Evolutionary conservation across 2,329 filamentous ascomycete genomes (phyloP), one percentile per base, ranked within the genome.

Genomic region (Trichoderma breve): DNA sequence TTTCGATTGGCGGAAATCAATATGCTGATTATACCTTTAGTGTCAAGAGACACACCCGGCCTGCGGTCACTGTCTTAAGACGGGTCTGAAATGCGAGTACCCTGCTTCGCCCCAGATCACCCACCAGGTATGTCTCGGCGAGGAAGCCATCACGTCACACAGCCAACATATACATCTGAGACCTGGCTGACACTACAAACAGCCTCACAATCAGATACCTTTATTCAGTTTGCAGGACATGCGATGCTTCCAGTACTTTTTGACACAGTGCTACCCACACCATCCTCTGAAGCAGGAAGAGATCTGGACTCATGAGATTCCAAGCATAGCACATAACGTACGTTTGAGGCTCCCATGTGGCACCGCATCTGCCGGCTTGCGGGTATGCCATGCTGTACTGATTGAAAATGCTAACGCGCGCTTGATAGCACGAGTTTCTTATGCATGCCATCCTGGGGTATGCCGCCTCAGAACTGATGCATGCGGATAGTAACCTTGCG

Each of bases 391-490:
- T n/a, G n/a, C 32, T 28, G 28, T 24, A 18, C 12, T 18, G 12
- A 4, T 24, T 26, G 3, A 28, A 28, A 18, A 7, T n/a, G n/a
- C 67, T 70, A 11, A 70, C 21, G 9, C 8, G 28, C 51, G 26
- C 12, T 34, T 26, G 69, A 26, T 71, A 90, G 86, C 86, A 91
- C 74, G 88, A 91, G 71, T 91, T 89, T 72, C 84, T 92, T 11
- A 92, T 93, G 87, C 91, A 93, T 78, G 89, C 90, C 5, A 90
- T 93, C 65, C 85, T 92, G 0, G 90, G 90, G 14, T 85, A 92
- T 73, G 85, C 91, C 1, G 91, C 91, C 36, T 92, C 90, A 0
- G 89, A 92, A 74, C 84, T 93, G 5, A 85, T 86, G 75, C 80
- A 81, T 4, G 79, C 82, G 0, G 88, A 87, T 72, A 78, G 84